phyloP scores from a whole-genome alignment of 78 protist genomes.

The Protostelium mycophagum region DNA sequence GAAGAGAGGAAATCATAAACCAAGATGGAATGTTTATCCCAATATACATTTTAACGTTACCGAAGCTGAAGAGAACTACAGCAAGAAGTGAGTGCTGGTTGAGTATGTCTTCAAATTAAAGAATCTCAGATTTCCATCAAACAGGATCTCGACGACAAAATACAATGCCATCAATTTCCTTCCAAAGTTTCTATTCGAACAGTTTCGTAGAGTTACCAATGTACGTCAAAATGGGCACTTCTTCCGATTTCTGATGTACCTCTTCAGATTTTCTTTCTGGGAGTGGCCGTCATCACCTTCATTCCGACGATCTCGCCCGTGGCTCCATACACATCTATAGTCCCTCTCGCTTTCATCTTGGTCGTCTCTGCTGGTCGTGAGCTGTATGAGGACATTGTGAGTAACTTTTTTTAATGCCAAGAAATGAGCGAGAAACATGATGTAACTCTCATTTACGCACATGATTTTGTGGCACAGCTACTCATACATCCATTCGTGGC shows the following conservation, averaged over 20 bases:
- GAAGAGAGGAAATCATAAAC: background rate
- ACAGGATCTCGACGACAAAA: constrained; percentile 60
- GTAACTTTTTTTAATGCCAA: constrained; percentile 3
- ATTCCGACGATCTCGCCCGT: constrained; percentile 72
- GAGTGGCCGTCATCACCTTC: constrained; percentile 65
- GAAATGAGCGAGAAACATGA: no score
- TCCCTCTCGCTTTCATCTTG: constrained; percentile 74
- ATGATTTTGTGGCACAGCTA: no score
- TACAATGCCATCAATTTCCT: constrained; percentile 58
- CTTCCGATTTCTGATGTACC: constrained; percentile 11
- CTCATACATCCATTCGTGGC: no score
- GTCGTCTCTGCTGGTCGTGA: constrained; percentile 59
- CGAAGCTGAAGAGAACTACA: background rate
- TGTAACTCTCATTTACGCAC: no score
- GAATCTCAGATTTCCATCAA: constrained; percentile 29
- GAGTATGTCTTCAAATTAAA: background rate
- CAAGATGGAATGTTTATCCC: background rate
- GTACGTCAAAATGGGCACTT: background rate
- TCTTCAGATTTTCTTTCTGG: constrained; percentile 67
- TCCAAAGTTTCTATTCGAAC: constrained; percentile 65
- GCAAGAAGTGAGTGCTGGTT: background rate
- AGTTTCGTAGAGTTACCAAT: constrained; percentile 61
- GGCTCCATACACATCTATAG: constrained; percentile 62
- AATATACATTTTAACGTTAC: background rate
- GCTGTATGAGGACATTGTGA: constrained; percentile 73